Conservation (phyloP, 2,329 filamentous ascomycete genomes). For the Rhinocladiella mackenziei region DNA sequence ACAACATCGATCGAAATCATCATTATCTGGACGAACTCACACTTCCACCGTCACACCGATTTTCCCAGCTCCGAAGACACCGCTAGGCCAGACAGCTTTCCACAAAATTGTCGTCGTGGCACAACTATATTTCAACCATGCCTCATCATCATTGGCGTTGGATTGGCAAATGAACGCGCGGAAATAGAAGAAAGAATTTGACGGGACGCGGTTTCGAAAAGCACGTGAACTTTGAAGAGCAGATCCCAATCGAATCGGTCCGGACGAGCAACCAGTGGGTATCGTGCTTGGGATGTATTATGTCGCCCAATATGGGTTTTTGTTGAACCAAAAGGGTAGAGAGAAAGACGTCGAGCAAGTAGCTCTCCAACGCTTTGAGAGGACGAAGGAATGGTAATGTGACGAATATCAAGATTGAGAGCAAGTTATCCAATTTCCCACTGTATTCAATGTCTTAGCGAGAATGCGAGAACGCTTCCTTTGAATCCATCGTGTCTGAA, state of each 20-base stretch:
- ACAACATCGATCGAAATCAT: constrained; percentile 1
- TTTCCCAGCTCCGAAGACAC: no score
- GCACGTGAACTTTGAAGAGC: constrained; percentile 5
- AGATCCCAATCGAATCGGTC: neutral
- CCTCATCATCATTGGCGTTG: no score
- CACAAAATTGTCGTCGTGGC: no score
- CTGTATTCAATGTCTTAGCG: no score
- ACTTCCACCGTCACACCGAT: no score
- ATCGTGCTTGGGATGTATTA: constrained; percentile 9
- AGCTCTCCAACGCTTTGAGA: neutral
- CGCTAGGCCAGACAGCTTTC: no score
- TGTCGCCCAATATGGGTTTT: neutral
- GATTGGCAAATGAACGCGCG: neutral
- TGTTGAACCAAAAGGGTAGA: no score
- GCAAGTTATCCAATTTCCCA: neutral
- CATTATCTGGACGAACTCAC: no score
- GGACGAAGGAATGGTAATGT: constrained; percentile 4
- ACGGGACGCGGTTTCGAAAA: neutral
- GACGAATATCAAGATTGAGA: constrained; percentile 3
- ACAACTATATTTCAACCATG: no score
- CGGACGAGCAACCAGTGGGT: neutral
- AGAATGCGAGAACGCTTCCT: no score
- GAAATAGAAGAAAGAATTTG: neutral
- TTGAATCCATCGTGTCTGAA: neutral
- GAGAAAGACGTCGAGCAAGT: constrained; percentile 1